Base-by-base conservation (phyloP, 495 filamentous ascomycete species). In the Aspergillus steynii region DNA sequence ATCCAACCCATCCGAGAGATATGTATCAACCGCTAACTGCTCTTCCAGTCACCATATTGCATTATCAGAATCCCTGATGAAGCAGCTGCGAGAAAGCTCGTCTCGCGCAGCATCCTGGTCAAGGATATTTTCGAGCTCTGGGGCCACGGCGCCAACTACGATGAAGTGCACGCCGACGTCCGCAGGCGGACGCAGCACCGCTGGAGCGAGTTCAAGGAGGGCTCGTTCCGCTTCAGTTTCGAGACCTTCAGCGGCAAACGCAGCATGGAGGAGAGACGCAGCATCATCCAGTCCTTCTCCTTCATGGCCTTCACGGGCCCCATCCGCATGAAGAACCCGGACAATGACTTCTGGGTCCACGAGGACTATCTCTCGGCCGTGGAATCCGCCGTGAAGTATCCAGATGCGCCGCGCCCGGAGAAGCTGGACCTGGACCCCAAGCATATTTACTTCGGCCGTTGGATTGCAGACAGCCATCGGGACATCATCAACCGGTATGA, bases 41-140 rank as follows among this genome's bases (percentile, higher is more conserved):
- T 5, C 29, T 25, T 31, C 2, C 58, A 97, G 95, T 92, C 91
- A 47, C 96, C 95, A 27, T 96, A 92, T 75, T 94, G 91, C 71
- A 78, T 96, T 67, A 79, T 97, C 61, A 80, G 78, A 48, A 79
- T 97, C 25, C 76, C 80, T 47, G 84, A 91, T 58, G 82, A 85
- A 65, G 77, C 78, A 51, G 83, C 85, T 49, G 93, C 93, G 14
- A 74, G 75, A 10, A 72, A 77, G 9, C 79, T 98, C 9, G 81
- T 96, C 47, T 72, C 76, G 50, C 89, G 95, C 59, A 90, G 86
- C 52, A 89, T 98, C 64, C 85, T 97, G 45, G 82, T 84, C 59
- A 89, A 90, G 74, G 86, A 83, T 20, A 88, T 98, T 69, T 89
- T 90, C 74, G 93, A 96, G 70, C 84, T 96, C 62, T 98, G 95